These are phyloP conservation scores for Populus trichocarpa DNA, from an alignment of 441 rosid genomes.

Conservation along the genomic window DNA sequence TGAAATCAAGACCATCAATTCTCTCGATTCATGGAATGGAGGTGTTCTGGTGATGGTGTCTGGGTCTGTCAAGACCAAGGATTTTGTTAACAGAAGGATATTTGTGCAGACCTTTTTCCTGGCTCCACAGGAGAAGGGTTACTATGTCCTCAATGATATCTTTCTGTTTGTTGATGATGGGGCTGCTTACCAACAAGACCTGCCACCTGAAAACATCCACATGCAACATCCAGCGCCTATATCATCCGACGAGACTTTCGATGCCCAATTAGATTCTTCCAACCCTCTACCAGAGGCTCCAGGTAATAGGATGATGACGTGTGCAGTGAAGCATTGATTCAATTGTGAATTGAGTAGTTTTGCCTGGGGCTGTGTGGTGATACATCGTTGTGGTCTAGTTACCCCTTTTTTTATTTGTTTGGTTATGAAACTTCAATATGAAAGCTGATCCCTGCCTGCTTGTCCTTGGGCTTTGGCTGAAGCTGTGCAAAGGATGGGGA, in stretches of 20 bases:
- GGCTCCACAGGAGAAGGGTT: constrained; percentile 94
- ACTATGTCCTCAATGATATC: constrained; percentile 84
- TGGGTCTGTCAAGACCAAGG: constrained; percentile 70
- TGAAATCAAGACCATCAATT: constrained; percentile 77
- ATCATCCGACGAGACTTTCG: constrained; percentile 45
- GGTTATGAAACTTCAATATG: neutral
- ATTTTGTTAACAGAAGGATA: constrained; percentile 57
- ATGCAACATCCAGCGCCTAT: constrained; percentile 40
- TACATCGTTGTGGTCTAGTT: neutral
- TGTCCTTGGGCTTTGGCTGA: neutral
- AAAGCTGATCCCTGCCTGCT: neutral
- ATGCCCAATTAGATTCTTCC: constrained; percentile 48
- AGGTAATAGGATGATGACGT: constrained; percentile 38
- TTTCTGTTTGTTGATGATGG: constrained; percentile 72
- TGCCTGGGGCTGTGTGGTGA: neutral
- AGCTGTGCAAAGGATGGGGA: neutral
- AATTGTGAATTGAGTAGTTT: neutral
- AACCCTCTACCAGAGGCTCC: constrained; percentile 55
- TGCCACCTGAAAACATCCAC: constrained; percentile 27
- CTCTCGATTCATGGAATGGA: constrained; percentile 81
- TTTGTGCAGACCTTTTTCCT: constrained; percentile 89
- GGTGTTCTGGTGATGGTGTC: constrained; percentile 88
- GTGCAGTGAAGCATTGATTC: neutral
- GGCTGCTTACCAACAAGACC: constrained; percentile 41
- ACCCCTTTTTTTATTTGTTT: neutral